Evolutionary conservation across 768 basidiomycete species (phyloP), one percentile per base, ranked within the genome.

Genomic region (Leccinum barrowsii): DNA sequence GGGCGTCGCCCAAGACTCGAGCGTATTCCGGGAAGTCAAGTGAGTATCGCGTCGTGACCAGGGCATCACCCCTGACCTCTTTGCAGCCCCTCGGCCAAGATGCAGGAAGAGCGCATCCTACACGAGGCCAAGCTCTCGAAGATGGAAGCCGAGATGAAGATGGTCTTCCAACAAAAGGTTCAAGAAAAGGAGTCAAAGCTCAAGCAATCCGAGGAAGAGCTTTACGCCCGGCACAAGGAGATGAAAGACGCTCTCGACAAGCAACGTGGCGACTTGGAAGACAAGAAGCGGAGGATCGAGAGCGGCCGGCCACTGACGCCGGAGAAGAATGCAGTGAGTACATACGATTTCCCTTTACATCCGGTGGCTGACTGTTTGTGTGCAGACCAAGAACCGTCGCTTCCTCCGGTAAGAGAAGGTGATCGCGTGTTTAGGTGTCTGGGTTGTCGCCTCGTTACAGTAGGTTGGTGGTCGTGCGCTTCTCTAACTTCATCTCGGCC

Each of bases 121-220:
- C 96, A 99, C 77, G 96, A 99, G 77, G 90, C 92, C 65, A 98
- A 98, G 75, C 85, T 99, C 55, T 85, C 92, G 56, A 99, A 99
- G 86, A 98, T 98, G 89, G 97, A 99, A 78, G 91, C 94, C 56
- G 97, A 98, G 82, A 99, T 99, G 97, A 98, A 98, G 86, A 94
- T 96, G 92, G 97, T 99, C 67, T 99, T 99, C 94, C 94, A 95
- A 73, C 97, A 98, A 77, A 99, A 99, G 76, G 97, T 99, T 56
- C 93, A 94, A 73, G 97, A 99, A 75, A 98, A 99, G 81, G 97
- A 99, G 74, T 85, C 93, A 63, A 98, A 98, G 77, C 83, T 99
- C 73, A 98, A 98, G 80, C 97, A 98, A 75, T 93, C 90, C 54
- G 97, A 99, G 77, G 97, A 98, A 78, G 97, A 98, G 79, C 84